Evolutionary conservation across 768 basidiomycete genomes (phyloP).

Genomic region (Macrolepiota fuliginosa): DNA sequence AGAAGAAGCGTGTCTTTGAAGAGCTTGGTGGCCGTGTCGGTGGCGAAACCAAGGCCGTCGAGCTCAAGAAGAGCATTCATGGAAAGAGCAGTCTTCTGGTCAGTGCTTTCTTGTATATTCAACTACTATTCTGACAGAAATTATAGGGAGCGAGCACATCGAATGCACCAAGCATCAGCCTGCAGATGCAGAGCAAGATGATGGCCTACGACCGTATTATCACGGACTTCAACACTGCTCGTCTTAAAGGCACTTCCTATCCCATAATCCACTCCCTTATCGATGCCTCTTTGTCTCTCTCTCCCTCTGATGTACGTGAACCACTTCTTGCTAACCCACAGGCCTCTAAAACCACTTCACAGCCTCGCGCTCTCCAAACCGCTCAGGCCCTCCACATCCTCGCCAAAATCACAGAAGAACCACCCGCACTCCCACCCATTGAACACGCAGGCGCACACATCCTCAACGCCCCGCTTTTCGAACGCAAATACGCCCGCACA

Average conservation of each 20-base stretch:
- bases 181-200: constrained; percentile 93
- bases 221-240: constrained; percentile 69
- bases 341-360: constrained; percentile 2
- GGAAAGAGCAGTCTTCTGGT: constrained; percentile 56
- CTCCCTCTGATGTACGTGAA: constrained; percentile 52
- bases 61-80: constrained; percentile 62
- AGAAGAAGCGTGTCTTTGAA: constrained; percentile 87
- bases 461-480: constrained; percentile 73
- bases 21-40: constrained; percentile 73
- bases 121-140: background rate
- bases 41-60: constrained; percentile 54
- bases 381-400: constrained; percentile 72
- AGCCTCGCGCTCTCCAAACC: constrained; percentile 58
- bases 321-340: background rate
- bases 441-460: constrained; percentile 83
- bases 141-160: constrained; percentile 22
- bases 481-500: constrained; percentile 78
- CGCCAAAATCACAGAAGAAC: constrained; percentile 73
- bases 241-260: constrained; percentile 69
- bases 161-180: constrained; percentile 50
- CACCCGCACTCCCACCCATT: constrained; percentile 69
- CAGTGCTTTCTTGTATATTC: constrained; percentile 20
- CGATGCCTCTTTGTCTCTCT: constrained; percentile 59
- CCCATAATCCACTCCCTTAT: constrained; percentile 73
- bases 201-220: constrained; percentile 91